Conservation (phyloP, 1,284 basidiomycete species). For the Trichosporon sp. region DNA sequence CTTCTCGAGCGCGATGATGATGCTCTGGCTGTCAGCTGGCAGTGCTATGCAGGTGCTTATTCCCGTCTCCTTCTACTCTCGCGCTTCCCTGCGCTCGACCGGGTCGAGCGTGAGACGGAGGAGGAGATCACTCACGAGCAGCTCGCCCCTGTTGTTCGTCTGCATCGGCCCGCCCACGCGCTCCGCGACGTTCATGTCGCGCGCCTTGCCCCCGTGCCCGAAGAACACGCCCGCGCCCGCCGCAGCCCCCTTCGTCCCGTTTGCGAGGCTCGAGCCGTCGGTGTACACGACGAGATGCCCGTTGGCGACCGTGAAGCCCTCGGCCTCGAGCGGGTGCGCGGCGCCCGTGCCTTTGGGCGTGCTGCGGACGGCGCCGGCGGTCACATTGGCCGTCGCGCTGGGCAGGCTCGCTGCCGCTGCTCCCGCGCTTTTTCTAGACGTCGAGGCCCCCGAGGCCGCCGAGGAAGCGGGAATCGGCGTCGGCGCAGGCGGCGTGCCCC, state of each 20-base stretch:
- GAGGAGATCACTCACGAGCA: slow-evolving; percentile 34
- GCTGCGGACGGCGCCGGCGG: background rate
- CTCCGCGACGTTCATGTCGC: slow-evolving; percentile 39
- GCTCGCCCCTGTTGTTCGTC: slow-evolving; percentile 51
- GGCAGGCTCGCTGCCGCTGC: background rate
- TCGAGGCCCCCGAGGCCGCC: background rate
- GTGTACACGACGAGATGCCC: slow-evolving; percentile 43
- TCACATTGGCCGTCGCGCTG: background rate
- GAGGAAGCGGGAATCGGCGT: background rate
- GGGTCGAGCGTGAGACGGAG: background rate
- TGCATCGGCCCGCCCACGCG: slow-evolving; percentile 45
- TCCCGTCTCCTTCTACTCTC: no score
- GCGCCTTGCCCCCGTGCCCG: slow-evolving; percentile 35
- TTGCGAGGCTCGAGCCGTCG: slow-evolving; percentile 44
- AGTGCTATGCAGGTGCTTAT: background rate
- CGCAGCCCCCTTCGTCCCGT: slow-evolving; percentile 38
- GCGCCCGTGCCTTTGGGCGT: background rate
- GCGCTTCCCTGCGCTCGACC: background rate
- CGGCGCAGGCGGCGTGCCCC: background rate
- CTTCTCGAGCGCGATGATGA: slow-evolving; percentile 47
- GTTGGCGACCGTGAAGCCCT: slow-evolving; percentile 34
- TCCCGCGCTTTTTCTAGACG: background rate
- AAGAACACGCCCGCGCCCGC: slow-evolving; percentile 50
- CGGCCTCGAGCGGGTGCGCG: slow-evolving; percentile 14
- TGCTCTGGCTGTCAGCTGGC: slow-evolving; percentile 32